A percentile compares a stretch with the other conserved stretches of the same genome.
These are phyloP conservation scores for Metschnikowia noctiluminum DNA, from an alignment of 805 yeast species.

Conservation along the genomic window DNA sequence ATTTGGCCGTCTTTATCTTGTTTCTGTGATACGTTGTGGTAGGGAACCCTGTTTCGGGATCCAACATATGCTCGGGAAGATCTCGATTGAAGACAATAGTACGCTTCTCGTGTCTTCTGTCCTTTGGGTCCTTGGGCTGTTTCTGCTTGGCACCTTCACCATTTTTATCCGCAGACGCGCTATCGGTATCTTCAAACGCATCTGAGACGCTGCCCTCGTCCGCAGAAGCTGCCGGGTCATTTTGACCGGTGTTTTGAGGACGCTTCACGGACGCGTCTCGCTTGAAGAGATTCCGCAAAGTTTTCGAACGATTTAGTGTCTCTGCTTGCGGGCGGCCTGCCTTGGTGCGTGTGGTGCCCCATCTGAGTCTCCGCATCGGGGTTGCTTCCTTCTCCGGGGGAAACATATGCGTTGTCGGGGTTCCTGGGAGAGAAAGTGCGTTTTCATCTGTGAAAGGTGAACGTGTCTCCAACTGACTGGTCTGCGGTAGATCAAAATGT, in stretches of 20 bases:
- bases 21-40: slow-evolving; percentile 45
- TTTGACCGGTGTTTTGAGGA: neutral
- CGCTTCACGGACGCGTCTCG: slow-evolving; percentile 16
- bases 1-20: slow-evolving; percentile 61
- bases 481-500: slow-evolving; percentile 29
- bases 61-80: slow-evolving; percentile 56
- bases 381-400: slow-evolving; percentile 25
- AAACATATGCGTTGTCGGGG: slow-evolving; percentile 14
- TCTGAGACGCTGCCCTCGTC: slow-evolving; percentile 1
- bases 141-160: slow-evolving; percentile 19
- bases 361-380: slow-evolving; percentile 72
- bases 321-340: slow-evolving; percentile 58
- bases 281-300: slow-evolving; percentile 45
- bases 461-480: slow-evolving; percentile 2
- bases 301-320: slow-evolving; percentile 53
- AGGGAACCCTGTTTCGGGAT: slow-evolving; percentile 31
- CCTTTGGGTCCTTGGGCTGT: slow-evolving; percentile 26
- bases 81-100: slow-evolving; percentile 45
- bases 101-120: slow-evolving; percentile 19
- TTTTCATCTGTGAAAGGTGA: slow-evolving; percentile 28
- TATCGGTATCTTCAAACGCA: slow-evolving; percentile 6
- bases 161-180: slow-evolving; percentile 22
- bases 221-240: slow-evolving; percentile 13
- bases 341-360: slow-evolving; percentile 86
- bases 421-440: slow-evolving; percentile 7